These are phyloP conservation scores for Neophaeococcomyces aloes DNA, from an alignment of 2,329 filamentous ascomycete species.

Conservation along the genomic window DNA sequence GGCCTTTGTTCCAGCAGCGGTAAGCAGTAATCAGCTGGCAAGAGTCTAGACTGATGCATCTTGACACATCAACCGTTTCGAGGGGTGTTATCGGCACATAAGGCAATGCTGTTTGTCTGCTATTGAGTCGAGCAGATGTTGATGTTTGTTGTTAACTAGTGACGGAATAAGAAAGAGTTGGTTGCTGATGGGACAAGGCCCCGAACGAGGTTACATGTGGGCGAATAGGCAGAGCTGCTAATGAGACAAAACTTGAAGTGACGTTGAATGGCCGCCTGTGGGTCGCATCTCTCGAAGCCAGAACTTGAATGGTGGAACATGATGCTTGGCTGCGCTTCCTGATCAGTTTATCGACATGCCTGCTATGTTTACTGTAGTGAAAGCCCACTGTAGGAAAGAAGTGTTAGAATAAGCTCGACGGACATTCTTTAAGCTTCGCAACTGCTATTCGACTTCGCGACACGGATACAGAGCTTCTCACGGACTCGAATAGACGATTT, in stretches of 20 bases:
- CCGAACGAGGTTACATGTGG: not conserved
- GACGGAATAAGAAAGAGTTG: not conserved
- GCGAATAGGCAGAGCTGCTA: not conserved
- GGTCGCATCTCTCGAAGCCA: not conserved
- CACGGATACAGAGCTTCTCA: no score
- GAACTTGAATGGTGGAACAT: not conserved
- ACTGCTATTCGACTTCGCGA: no score
- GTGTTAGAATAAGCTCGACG: no score
- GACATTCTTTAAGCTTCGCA: no score
- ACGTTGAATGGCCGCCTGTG: not conserved
- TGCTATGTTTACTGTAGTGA: not conserved
- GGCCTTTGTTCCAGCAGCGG: conserved; percentile 2
- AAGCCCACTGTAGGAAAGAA: no score
- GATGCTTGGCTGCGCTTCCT: conserved; percentile 1
- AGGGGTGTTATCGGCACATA: conserved; percentile 1
- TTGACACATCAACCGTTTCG: not conserved
- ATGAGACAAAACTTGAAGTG: not conserved
- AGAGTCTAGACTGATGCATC: conserved; percentile 2
- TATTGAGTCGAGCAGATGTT: not conserved
- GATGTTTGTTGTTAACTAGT: not conserved
- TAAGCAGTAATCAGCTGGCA: conserved; percentile 1
- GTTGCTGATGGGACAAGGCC: not conserved
- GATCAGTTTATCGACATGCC: not conserved
- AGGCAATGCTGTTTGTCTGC: not conserved
- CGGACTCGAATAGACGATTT: no score